Evolutionary conservation across 2,329 filamentous ascomycete species (phyloP).

Genomic region (Aaosphaeria pasadenensis): DNA sequence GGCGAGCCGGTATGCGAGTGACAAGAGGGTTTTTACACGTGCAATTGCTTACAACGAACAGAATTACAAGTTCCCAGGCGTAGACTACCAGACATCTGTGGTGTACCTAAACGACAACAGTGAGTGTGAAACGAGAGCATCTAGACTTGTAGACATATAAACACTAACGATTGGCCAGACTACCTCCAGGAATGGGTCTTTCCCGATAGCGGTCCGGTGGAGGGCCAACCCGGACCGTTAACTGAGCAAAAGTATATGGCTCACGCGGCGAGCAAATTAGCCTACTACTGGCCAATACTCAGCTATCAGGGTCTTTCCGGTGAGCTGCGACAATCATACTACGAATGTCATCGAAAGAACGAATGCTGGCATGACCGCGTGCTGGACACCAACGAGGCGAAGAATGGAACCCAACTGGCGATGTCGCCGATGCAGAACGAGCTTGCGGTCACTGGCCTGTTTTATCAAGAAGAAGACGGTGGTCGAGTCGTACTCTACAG

Average conservation of each 20-base stretch:
- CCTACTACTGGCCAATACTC: conserved; percentile 13
- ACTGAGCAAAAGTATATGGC: conserved; percentile 12
- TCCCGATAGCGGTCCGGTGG: conserved; percentile 8
- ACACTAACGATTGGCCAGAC: conserved; percentile 2
- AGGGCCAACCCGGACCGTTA: conserved; percentile 11
- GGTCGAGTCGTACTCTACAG: conserved; percentile 8
- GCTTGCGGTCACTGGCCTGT: conserved; percentile 7
- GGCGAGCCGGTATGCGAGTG: conserved; percentile 6
- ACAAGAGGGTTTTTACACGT: background rate
- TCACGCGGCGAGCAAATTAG: conserved; percentile 7
- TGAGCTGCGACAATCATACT: conserved; percentile 9
- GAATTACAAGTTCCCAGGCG: conserved; percentile 9
- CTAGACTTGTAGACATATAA: background rate
- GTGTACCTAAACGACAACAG: conserved; percentile 11
- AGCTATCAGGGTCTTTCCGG: conserved; percentile 13
- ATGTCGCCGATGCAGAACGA: conserved; percentile 9
- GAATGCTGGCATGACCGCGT: conserved; percentile 14
- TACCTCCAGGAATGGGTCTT: conserved; percentile 14
- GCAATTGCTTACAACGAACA: conserved; percentile 1
- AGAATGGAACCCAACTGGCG: conserved; percentile 12
- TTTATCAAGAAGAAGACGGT: conserved; percentile 12
- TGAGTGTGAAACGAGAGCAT: conserved; percentile 1
- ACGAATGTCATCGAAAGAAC: conserved; percentile 9
- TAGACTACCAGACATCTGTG: conserved; percentile 10
- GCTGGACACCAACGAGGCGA: conserved; percentile 8